These are phyloP conservation scores for Aulographum hederae DNA, from an alignment of 2,329 filamentous ascomycete genomes.

Conservation along the genomic window DNA sequence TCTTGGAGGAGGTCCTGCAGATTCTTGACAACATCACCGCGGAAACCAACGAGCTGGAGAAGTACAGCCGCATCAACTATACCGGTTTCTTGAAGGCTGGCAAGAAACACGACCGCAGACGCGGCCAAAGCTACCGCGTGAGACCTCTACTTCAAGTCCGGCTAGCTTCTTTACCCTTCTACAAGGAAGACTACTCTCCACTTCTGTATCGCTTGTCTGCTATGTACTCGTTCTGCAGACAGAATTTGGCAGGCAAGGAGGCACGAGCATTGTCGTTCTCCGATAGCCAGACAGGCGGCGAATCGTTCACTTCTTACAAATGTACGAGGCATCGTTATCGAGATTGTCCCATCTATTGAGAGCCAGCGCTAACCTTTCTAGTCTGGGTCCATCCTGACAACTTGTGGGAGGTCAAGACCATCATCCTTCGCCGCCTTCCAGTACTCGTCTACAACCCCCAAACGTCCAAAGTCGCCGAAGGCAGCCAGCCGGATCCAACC, in stretches of 20 bases:
- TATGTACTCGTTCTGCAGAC: conserved; percentile 88
- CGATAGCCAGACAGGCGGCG: conserved; percentile 24
- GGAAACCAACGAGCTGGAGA: conserved; percentile 83
- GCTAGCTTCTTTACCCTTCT: conserved; percentile 77
- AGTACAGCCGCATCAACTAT: conserved; percentile 92
- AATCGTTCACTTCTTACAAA: conserved; percentile 72
- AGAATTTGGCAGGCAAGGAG: conserved; percentile 50
- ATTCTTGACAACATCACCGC: conserved; percentile 80
- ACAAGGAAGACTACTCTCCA: conserved; percentile 84
- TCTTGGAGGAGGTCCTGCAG: conserved; percentile 51
- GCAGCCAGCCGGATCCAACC: conserved; percentile 60
- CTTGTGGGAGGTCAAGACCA: conserved; percentile 88
- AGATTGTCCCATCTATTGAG: background rate
- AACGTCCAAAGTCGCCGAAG: conserved; percentile 64
- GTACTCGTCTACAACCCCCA: conserved; percentile 87
- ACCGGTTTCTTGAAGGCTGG: conserved; percentile 95
- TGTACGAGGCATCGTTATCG: conserved; percentile 38
- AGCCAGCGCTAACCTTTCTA: conserved; percentile 17
- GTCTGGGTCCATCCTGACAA: conserved; percentile 96
- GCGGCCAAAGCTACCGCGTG: conserved; percentile 71
- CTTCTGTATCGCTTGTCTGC: conserved; percentile 75
- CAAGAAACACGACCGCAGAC: conserved; percentile 96
- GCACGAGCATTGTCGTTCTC: conserved; percentile 25
- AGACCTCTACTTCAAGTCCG: conserved; percentile 82
- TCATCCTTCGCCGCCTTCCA: conserved; percentile 77